Evolutionary conservation across 2,329 filamentous ascomycete species (phyloP).

Genomic region (Neonectria neomacrospora): DNA sequence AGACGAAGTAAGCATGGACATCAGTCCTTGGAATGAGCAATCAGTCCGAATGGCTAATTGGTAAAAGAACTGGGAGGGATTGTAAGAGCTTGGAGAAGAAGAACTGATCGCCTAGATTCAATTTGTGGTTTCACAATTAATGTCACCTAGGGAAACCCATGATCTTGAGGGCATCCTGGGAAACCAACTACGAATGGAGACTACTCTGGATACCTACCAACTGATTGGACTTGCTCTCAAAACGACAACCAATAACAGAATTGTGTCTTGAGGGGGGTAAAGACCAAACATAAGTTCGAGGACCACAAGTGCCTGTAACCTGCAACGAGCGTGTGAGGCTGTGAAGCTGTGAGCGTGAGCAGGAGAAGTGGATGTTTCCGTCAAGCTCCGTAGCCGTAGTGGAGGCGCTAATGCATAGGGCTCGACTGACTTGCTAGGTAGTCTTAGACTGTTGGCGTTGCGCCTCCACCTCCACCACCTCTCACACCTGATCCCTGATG

Average conservation of each 20-base stretch:
- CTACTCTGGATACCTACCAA: neutral
- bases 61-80: too few relatives aligned
- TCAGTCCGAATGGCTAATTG: too few relatives aligned
- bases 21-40: neutral
- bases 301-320: neutral
- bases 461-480: constrained; percentile 29
- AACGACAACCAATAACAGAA: neutral
- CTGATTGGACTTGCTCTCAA: too few relatives aligned
- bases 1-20: neutral
- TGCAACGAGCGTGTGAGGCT: neutral
- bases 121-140: neutral
- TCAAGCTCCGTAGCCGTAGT: constrained; percentile 11
- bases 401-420: constrained; percentile 42
- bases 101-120: neutral
- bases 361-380: neutral
- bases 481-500: constrained; percentile 26
- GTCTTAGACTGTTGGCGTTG: neutral
- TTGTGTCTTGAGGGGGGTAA: neutral
- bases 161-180: neutral
- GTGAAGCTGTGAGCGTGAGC: neutral
- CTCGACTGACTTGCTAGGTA: constrained; percentile 29
- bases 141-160: neutral
- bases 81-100: neutral
- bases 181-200: neutral
- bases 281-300: neutral